Evolutionary conservation across 2,329 filamentous ascomycete genomes (phyloP), one percentile per base, ranked within the genome.

Genomic region (Spiromastix sp.): DNA sequence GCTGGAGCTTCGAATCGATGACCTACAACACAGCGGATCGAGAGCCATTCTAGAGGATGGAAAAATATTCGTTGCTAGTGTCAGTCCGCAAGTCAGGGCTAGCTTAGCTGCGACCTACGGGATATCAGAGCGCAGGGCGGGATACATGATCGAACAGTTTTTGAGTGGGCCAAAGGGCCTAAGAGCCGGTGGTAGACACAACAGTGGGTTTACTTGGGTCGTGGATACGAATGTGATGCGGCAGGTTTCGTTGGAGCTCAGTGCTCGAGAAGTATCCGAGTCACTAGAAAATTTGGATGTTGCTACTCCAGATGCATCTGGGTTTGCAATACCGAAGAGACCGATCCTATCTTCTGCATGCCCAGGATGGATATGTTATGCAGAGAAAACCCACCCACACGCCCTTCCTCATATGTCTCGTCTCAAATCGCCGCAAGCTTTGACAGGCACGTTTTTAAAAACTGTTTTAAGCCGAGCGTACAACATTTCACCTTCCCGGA

Each of bases 311-410:
- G 37, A 40, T 31, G 36, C 41, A 18, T 22, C 38, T 12, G 44
- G 45, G 17, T 50, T 45, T 25, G 27, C 52, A 19, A 37, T 46
- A 24, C 57, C 63, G 2, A 60, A 61, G 35, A 55, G 51, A 16
- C 66, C 64, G 15, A 56, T 68, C 17, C 70, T 98, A 28, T 85
- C 87, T 6, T 87, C 87, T 3, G 85, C 85, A 13, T 98, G 91
- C 57, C 91, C 91, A 1, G 91, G 91, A 5, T 98, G 93, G 87
- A 89, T 98, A 37, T 98, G 91, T 63, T 98, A 98, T 53, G 89
- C 89, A 17, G 91, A 98, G 59, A 96, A 98, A 64, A 96, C 89
- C 37, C 91, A 98, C 52, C 86, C 91, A 2, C 81, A 95, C 52
- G 78, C 96, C 37, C 71, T 98, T 32, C 85, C 86, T 18, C 86